Evolutionary conservation across 768 basidiomycete species (phyloP).

Genomic region (Cantharellus anzutake): DNA sequence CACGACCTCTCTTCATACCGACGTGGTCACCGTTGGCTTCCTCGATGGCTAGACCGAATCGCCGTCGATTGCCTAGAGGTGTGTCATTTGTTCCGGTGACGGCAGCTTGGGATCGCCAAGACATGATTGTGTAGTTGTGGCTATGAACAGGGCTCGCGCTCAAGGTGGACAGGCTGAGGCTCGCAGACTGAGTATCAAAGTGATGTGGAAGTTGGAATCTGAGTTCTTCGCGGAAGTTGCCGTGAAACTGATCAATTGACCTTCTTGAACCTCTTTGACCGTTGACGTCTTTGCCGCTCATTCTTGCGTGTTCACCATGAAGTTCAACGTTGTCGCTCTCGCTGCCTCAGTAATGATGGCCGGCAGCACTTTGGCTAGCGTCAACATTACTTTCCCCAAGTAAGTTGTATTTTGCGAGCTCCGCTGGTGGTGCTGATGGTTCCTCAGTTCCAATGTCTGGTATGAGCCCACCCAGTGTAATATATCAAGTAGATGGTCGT

Average conservation of each 20-base stretch:
- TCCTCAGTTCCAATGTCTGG: no score
- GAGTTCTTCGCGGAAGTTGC: no score
- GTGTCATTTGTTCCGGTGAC: conserved; percentile 87
- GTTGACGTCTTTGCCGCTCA: not conserved
- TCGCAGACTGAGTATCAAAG: no score
- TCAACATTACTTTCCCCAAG: not conserved
- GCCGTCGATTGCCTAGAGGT: conserved; percentile 73
- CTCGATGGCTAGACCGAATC: conserved; percentile 77
- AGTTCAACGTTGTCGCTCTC: not conserved
- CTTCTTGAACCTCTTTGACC: not conserved
- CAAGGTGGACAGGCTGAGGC: no score
- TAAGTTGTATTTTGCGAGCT: not conserved
- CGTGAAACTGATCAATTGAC: no score
- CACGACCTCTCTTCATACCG: conserved; percentile 41
- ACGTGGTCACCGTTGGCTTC: conserved; percentile 45
- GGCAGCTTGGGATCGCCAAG: conserved; percentile 42
- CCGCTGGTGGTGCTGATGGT: no score
- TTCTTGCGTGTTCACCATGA: not conserved
- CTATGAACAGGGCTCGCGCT: not conserved
- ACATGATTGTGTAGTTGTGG: not conserved
- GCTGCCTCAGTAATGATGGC: no score
- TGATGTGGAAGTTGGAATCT: no score
- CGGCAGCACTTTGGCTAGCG: no score
- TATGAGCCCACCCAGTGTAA: no score
- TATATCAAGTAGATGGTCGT: no score